Percentiles rank a stretch among this genome's conserved stretches.
phyloP scores from a whole-genome alignment of 495 filamentous ascomycete genomes.

The Neurospora sp. region DNA sequence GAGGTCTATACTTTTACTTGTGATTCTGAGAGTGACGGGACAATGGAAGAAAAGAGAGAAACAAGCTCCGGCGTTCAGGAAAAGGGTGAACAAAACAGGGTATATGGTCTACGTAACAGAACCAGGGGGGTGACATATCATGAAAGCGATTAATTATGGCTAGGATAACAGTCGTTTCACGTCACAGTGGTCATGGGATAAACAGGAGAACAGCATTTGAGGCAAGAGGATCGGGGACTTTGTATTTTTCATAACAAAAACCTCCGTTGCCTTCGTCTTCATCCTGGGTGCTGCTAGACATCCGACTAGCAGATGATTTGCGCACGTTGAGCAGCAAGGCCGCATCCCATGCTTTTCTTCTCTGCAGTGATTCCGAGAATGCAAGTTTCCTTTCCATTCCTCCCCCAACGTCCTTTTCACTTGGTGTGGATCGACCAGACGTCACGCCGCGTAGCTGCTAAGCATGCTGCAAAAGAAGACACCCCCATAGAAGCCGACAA shows the following conservation, averaged over 20 bases:
- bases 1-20: background rate
- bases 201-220: background rate
- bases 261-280: background rate
- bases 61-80: background rate
- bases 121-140: background rate
- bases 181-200: background rate
- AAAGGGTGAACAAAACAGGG: background rate
- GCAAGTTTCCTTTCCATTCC: slow-evolving; percentile 27
- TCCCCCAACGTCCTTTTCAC: slow-evolving; percentile 14
- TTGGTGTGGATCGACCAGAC: background rate
- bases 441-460: background rate
- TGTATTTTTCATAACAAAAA: background rate
- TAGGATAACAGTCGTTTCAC: background rate
- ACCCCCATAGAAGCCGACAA: slow-evolving; percentile 5
- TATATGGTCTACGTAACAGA: background rate
- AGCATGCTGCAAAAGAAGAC: slow-evolving; percentile 13
- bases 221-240: background rate
- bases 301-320: background rate
- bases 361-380: slow-evolving; percentile 15
- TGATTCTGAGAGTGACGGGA: background rate
- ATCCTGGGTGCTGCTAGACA: background rate
- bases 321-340: background rate
- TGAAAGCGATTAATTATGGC: background rate
- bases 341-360: slow-evolving; percentile 2
- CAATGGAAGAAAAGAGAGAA: background rate